Percentiles rank a stretch among this genome's conserved stretches.
Evolutionary conservation across 495 filamentous ascomycete genomes (phyloP).

Genomic region (Cryomyces antarcticus): DNA sequence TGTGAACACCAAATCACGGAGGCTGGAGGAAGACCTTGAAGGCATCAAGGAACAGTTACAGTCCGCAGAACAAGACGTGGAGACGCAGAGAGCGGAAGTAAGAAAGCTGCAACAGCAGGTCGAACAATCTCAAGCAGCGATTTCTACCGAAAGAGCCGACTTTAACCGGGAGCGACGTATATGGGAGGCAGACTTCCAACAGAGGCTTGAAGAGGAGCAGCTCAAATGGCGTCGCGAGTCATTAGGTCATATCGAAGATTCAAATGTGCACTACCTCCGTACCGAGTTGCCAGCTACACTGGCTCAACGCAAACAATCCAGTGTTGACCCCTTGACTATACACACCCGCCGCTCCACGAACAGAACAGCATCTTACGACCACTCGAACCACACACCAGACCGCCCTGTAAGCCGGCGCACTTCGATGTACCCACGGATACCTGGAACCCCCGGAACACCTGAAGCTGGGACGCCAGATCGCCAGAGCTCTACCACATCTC

Average conservation of each 20-base stretch:
- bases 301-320: constrained; percentile 7
- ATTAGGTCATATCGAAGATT: not conserved
- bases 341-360: constrained; percentile 7
- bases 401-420: constrained; percentile 25
- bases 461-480: constrained; percentile 16
- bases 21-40: constrained; percentile 69
- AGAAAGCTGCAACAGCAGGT: constrained; percentile 41
- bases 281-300: constrained; percentile 9
- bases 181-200: constrained; percentile 37
- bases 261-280: constrained; percentile 4
- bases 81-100: constrained; percentile 41
- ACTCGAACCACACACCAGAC: constrained; percentile 6
- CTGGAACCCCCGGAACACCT: constrained; percentile 15
- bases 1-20: constrained; percentile 49
- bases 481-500: constrained; percentile 15
- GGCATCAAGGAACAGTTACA: constrained; percentile 41
- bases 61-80: constrained; percentile 33
- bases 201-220: constrained; percentile 51
- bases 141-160: constrained; percentile 36
- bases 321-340: constrained; percentile 6
- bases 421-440: constrained; percentile 29
- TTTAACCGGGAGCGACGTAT: constrained; percentile 50
- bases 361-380: constrained; percentile 10
- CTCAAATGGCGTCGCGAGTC: constrained; percentile 48
- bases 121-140: constrained; percentile 41